Evolutionary conservation across 2,329 filamentous ascomycete species (phyloP), one percentile per base, ranked within the genome.

Genomic region (Elsinoe ampelina): DNA sequence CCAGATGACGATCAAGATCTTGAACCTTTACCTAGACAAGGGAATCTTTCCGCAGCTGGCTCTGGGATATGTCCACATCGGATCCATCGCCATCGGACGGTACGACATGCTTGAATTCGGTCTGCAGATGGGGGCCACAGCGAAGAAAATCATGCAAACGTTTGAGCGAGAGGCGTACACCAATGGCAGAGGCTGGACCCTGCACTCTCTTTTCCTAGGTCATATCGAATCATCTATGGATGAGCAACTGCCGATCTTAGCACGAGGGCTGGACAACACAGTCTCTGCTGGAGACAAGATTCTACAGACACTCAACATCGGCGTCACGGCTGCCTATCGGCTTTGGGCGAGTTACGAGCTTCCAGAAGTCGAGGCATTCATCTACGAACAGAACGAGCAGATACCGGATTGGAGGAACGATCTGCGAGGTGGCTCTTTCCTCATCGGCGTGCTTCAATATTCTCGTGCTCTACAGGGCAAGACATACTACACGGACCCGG

Each of bases 381-480:
- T 85, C 63, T 79, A 82, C 48, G 87, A 85, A 59, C 80, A 83
- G n/a, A 85, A 84, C 59, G 80, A 89, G 59, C 87, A 90, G 61
- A 80, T 88, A 58, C 81, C 81, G 1, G 82, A 85, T 51, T 91
- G 87, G 87, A 75, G 83, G 47, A 74, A 78, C 43, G 87, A 90
- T 63, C 79, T 85, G 1, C 78, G 86, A 58, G 87, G 87, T 13
- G 87, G 87, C 2, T 82, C 82, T 0, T 74, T 89, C 54, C 72
- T 91, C 5, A 80, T 86, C 59, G 78, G 80, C 2, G 75, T 85
- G 2, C 75, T 84, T 51, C 87, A 91, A 66, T 77, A 80, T 20
- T 80, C 78, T 52, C 80, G 85, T 50, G 85, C 87, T 19, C 71
- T 91, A 17, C 85, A 89, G 66, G 87, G 87, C 55, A 91, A 89